Percentiles rank a stretch among this genome's conserved stretches.
Conservation (phyloP, 1,284 basidiomycete species). For the Puccinia brachypodii region DNA sequence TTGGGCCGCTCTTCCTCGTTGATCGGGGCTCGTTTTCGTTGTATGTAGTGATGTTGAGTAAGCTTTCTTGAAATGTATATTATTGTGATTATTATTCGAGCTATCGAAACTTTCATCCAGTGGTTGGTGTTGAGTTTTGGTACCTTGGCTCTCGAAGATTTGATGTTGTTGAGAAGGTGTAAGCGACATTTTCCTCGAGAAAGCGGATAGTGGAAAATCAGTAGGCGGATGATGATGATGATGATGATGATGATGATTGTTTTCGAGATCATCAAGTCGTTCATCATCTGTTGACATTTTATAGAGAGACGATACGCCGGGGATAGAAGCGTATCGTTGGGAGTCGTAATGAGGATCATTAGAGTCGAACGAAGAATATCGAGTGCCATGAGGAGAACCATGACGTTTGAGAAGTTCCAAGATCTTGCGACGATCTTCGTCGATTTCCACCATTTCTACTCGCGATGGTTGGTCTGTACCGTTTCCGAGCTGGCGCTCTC, state of each 20-base stretch:
- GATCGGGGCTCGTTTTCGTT: neutral
- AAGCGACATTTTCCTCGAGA: slow-evolving; percentile 33
- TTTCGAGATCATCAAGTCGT: neutral
- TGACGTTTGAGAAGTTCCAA: slow-evolving; percentile 9
- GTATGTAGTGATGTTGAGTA: neutral
- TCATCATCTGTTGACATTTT: neutral
- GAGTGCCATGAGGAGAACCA: neutral
- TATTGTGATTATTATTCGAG: no score
- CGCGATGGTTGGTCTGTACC: no score
- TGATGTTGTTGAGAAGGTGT: slow-evolving; percentile 27
- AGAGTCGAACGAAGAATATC: neutral
- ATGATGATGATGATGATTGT: no score
- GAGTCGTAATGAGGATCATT: neutral
- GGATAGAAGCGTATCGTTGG: neutral
- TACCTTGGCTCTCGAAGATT: neutral
- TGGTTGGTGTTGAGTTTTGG: neutral
- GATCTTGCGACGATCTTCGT: slow-evolving; percentile 17
- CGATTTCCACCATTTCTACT: slow-evolving; percentile 18
- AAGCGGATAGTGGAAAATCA: slow-evolving; percentile 34
- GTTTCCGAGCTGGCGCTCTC: no score
- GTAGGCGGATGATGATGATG: slow-evolving; percentile 1
- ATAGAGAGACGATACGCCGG: neutral
- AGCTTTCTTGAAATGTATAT: neutral
- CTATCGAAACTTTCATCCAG: slow-evolving; percentile 3
- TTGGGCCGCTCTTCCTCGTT: slow-evolving; percentile 54